Conservation (phyloP, 345 rosid species). For the Acer saccharum region DNA sequence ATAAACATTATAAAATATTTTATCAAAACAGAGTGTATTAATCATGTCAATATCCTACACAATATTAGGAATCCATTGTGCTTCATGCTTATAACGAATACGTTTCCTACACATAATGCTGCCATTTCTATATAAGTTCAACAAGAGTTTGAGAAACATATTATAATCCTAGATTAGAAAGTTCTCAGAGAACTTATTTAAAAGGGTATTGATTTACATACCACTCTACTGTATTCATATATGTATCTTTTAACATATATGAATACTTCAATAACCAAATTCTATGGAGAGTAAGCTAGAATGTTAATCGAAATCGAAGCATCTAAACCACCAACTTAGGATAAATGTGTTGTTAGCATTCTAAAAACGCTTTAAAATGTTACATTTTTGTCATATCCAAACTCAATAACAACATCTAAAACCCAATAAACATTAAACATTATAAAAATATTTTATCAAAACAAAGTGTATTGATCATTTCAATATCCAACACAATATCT, state of each 20-base stretch:
- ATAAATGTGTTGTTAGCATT: no score
- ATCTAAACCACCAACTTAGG: no score
- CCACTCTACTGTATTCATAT: background rate
- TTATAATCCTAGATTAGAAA: background rate
- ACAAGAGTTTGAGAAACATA: background rate
- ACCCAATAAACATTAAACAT: no score
- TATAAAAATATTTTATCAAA: background rate
- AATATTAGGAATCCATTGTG: constrained; percentile 1
- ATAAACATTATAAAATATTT: background rate
- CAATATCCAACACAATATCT: background rate
- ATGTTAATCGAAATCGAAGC: no score
- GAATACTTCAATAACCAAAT: no score
- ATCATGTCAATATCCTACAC: background rate
- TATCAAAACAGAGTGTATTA: background rate
- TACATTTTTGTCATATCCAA: no score
- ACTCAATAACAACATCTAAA: no score
- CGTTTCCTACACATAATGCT: background rate
- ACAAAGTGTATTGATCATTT: background rate
- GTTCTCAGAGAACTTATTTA: background rate
- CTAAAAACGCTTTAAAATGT: no score
- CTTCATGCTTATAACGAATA: no score
- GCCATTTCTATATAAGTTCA: background rate
- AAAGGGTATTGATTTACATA: background rate
- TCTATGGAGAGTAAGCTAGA: no score
- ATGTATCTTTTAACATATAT: no score